phyloP scores from a whole-genome alignment of 768 basidiomycete genomes.

The Russula brevipes region DNA sequence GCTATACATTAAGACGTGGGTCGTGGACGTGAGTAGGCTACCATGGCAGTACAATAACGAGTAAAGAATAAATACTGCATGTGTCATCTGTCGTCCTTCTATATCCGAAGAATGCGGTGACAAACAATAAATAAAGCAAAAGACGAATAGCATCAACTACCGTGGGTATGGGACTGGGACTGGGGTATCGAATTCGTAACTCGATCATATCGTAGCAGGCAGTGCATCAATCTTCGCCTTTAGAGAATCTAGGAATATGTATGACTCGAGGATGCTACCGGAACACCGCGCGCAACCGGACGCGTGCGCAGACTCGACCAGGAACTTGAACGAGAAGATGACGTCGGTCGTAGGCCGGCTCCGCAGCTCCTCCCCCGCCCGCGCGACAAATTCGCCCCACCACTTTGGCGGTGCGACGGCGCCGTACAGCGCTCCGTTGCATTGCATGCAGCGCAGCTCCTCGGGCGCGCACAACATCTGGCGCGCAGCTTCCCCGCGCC shows the following conservation, averaged over 20 bases:
- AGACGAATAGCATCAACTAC: neutral
- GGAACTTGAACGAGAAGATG: slow-evolving; percentile 57
- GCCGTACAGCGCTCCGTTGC: slow-evolving; percentile 48
- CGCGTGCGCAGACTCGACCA: slow-evolving; percentile 46
- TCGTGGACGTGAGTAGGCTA: too few relatives aligned
- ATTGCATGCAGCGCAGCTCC: slow-evolving; percentile 61
- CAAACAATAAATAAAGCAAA: neutral
- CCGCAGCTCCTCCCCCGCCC: slow-evolving; percentile 54
- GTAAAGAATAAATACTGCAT: too few relatives aligned
- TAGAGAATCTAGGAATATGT: slow-evolving; percentile 49
- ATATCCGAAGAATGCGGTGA: neutral
- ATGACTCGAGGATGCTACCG: slow-evolving; percentile 59
- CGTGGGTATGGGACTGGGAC: neutral
- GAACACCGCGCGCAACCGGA: slow-evolving; percentile 60
- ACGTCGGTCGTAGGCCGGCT: slow-evolving; percentile 51
- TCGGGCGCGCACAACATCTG: slow-evolving; percentile 43
- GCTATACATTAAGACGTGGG: neutral
- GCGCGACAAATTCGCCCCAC: slow-evolving; percentile 59
- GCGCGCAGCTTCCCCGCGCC: slow-evolving; percentile 46
- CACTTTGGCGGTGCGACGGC: slow-evolving; percentile 54
- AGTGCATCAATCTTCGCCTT: slow-evolving; percentile 54
- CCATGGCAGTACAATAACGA: too few relatives aligned
- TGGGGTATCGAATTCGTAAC: neutral
- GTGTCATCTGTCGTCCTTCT: neutral
- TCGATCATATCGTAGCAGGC: slow-evolving; percentile 39